phyloP scores from a whole-genome alignment of 495 filamentous ascomycete genomes.

The Neurospora tetraspora region DNA sequence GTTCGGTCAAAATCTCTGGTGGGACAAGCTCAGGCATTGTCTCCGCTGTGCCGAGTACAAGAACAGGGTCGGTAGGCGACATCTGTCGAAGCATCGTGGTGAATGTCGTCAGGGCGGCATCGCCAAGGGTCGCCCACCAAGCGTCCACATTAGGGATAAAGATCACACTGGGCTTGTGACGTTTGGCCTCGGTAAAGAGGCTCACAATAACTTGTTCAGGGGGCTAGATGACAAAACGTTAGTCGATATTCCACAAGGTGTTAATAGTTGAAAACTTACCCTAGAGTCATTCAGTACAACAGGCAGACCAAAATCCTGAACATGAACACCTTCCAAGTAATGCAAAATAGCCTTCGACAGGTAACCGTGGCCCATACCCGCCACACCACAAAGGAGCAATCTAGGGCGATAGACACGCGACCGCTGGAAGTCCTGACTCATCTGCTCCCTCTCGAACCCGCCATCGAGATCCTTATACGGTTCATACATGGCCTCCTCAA shows the following conservation, averaged over 20 bases:
- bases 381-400: conserved; percentile 62
- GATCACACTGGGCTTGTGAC: conserved; percentile 92
- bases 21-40: conserved; percentile 41
- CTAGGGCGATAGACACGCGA: conserved; percentile 84
- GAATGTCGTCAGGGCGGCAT: conserved; percentile 60
- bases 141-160: conserved; percentile 82
- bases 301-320: conserved; percentile 89
- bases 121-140: conserved; percentile 69
- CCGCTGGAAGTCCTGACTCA: conserved; percentile 84
- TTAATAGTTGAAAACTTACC: conserved; percentile 41
- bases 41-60: conserved; percentile 77
- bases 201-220: conserved; percentile 81
- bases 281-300: conserved; percentile 55
- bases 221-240: conserved; percentile 34
- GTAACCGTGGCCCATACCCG: conserved; percentile 93
- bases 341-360: conserved; percentile 78
- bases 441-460: conserved; percentile 73
- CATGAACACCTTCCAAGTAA: conserved; percentile 84
- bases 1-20: conserved; percentile 52
- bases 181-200: conserved; percentile 80
- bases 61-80: conserved; percentile 75
- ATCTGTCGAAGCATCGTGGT: conserved; percentile 64
- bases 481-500: conserved; percentile 92
- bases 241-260: conserved; percentile 8
- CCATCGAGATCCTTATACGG: conserved; percentile 64